A percentile compares a stretch with the other conserved stretches of the same genome.
phyloP scores from a whole-genome alignment of 2,329 filamentous ascomycete genomes.

The Pseudocercospora fuligena region DNA sequence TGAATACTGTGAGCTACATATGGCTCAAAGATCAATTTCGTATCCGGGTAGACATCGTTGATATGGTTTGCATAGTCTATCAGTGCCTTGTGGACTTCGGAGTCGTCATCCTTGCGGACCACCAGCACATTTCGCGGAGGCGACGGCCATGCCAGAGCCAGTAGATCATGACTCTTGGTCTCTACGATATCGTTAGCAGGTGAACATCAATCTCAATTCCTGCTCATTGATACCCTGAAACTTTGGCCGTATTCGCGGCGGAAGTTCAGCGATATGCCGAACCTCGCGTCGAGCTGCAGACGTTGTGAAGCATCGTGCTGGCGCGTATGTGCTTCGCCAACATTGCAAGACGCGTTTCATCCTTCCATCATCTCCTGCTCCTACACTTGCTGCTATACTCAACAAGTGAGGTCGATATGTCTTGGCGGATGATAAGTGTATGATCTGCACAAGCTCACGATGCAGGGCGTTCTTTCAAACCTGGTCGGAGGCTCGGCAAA shows the following conservation, averaged over 20 bases:
- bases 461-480: background rate
- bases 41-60: slow-evolving; percentile 75
- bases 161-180: slow-evolving; percentile 62
- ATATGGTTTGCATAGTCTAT: slow-evolving; percentile 71
- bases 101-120: slow-evolving; percentile 67
- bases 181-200: slow-evolving; percentile 60
- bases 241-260: slow-evolving; percentile 63
- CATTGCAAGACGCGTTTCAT: slow-evolving; percentile 38
- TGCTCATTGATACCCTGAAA: slow-evolving; percentile 61
- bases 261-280: slow-evolving; percentile 56
- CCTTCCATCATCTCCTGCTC: slow-evolving; percentile 33
- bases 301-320: slow-evolving; percentile 55
- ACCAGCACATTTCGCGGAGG: slow-evolving; percentile 72
- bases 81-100: slow-evolving; percentile 60
- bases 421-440: background rate
- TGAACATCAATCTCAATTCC: slow-evolving; percentile 51
- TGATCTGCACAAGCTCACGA: background rate
- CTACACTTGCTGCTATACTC: background rate
- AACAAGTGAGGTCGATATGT: background rate
- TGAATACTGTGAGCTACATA: slow-evolving; percentile 75
- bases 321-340: slow-evolving; percentile 28
- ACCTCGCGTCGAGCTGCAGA: slow-evolving; percentile 55
- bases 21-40: slow-evolving; percentile 83
- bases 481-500: background rate
- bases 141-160: slow-evolving; percentile 69